phyloP scores from a whole-genome alignment of 371 early-diverging fungal genomes.

The Gilbertella persicaria region DNA sequence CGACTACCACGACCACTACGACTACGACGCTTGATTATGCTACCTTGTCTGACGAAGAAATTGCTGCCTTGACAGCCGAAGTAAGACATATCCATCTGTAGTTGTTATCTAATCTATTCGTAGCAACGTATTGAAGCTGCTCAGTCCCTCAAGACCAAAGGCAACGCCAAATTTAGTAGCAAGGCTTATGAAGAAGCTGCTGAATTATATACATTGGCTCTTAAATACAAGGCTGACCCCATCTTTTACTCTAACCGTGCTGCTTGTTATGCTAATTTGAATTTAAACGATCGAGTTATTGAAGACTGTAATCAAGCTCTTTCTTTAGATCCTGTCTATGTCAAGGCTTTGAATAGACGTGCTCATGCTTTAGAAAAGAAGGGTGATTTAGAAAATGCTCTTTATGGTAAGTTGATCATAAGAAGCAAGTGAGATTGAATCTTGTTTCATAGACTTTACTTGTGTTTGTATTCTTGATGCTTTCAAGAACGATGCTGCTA shows the following conservation, averaged over 20 bases:
- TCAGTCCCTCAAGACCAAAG: constrained; percentile 78
- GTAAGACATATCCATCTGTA: constrained; percentile 26
- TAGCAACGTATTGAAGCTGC: constrained; percentile 70
- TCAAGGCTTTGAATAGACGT: constrained; percentile 83
- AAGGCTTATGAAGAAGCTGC: constrained; percentile 87
- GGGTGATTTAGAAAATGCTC: constrained; percentile 69
- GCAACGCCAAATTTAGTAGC: constrained; percentile 85
- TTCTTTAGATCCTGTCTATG: constrained; percentile 73
- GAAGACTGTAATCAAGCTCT: constrained; percentile 74
- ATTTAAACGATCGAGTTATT: constrained; percentile 72
- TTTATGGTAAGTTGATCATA: constrained; percentile 60
- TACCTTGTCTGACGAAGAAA: constrained; percentile 59
- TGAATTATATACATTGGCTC: constrained; percentile 85
- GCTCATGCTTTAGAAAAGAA: constrained; percentile 82
- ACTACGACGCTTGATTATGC: constrained; percentile 41
- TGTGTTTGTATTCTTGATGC: constrained; percentile 92
- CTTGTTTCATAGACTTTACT: constrained; percentile 71
- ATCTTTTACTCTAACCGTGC: constrained; percentile 95
- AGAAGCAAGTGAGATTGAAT: background rate
- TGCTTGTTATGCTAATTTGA: constrained; percentile 82
- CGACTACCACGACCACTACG: constrained; percentile 15
- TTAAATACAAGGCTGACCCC: constrained; percentile 74
- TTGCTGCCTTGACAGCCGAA: constrained; percentile 57
- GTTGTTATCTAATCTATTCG: background rate
- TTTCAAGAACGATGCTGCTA: constrained; percentile 83